A percentile compares a stretch with the other conserved stretches of the same genome.
Evolutionary conservation across 2,329 filamentous ascomycete species (phyloP).

Genomic region (Phoma sp.): DNA sequence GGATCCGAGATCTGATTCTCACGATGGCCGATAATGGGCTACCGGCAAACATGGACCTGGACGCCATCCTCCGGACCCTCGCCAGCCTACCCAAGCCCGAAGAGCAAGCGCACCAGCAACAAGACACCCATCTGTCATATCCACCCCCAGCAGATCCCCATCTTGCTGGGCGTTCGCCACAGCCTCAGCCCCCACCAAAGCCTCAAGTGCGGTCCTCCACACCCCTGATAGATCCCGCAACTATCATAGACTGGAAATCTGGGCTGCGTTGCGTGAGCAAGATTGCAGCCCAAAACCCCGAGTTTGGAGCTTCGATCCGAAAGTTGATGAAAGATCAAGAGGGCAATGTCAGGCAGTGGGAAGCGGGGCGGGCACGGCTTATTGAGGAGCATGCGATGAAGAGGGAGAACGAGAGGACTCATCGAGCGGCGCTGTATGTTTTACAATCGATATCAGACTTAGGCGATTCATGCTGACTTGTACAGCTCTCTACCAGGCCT

Average conservation of each 20-base stretch:
- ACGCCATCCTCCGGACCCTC: conserved; percentile 45
- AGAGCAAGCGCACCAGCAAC: conserved; percentile 18
- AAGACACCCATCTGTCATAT: conserved; percentile 2
- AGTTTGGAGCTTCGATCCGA: conserved; percentile 51
- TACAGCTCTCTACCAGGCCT: conserved; percentile 40
- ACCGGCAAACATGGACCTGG: conserved; percentile 38
- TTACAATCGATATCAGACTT: too few relatives aligned
- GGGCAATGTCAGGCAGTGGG: conserved; percentile 69
- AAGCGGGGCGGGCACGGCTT: conserved; percentile 60
- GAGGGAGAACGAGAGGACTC: conserved; percentile 60
- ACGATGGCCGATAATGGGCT: conserved; percentile 41
- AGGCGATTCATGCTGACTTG: conserved; percentile 6
- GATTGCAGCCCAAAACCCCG: conserved; percentile 53
- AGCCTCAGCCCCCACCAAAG: conserved; percentile 20
- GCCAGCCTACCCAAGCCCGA: conserved; percentile 37
- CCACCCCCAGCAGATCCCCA: conserved; percentile 31
- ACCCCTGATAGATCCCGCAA: conserved; percentile 53
- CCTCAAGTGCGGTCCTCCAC: conserved; percentile 29
- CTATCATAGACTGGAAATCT: conserved; percentile 58
- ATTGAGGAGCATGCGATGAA: conserved; percentile 60
- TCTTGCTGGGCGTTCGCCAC: conserved; percentile 24
- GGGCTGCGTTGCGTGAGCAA: conserved; percentile 58
- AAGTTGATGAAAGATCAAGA: conserved; percentile 69
- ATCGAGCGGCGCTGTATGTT: conserved; percentile 64
- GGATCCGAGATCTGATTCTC: background rate